phyloP scores from a whole-genome alignment of 2,329 filamentous ascomycete genomes.

The Rugonectria rugulosa region DNA sequence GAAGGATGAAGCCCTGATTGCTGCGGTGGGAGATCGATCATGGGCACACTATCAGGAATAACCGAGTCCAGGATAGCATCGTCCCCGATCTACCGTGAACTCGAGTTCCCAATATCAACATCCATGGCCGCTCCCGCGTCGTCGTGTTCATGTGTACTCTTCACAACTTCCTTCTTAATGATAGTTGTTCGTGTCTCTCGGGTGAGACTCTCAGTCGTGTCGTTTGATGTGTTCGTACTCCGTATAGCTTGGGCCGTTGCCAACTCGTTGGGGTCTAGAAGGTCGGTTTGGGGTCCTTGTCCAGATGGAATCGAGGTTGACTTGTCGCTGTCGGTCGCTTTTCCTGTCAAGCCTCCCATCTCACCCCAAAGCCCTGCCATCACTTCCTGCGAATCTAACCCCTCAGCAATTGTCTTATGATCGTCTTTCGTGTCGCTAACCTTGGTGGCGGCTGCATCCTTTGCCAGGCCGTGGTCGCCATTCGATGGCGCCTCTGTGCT shows the following conservation, averaged over 20 bases:
- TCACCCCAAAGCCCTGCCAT: conserved; percentile 36
- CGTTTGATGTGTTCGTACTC: conserved; percentile 28
- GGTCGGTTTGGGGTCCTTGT: conserved; percentile 35
- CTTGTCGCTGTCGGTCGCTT: conserved; percentile 27
- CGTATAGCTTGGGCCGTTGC: conserved; percentile 34
- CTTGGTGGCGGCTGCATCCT: conserved; percentile 30
- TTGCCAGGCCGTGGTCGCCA: conserved; percentile 25
- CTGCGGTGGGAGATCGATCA: conserved; percentile 18
- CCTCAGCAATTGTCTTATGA: conserved; percentile 34
- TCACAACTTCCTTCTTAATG: too few species aligned
- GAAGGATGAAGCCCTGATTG: conserved; percentile 14
- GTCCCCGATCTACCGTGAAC: conserved; percentile 8
- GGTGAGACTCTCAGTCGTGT: conserved; percentile 14
- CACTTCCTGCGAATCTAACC: conserved; percentile 42
- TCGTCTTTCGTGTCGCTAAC: conserved; percentile 36
- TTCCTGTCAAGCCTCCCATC: conserved; percentile 25
- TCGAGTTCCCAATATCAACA: conserved; percentile 13
- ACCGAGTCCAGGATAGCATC: conserved; percentile 24
- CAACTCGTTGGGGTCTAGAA: conserved; percentile 26
- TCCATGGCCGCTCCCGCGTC: conserved; percentile 15
- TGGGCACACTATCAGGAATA: conserved; percentile 36
- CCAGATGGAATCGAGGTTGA: conserved; percentile 41
- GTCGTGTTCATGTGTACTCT: not conserved
- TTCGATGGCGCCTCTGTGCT: conserved; percentile 39
- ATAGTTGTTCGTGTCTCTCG: not conserved